Base-by-base conservation (phyloP, 2,329 filamentous ascomycete genomes). In the Emmonsiellopsis sp. region DNA sequence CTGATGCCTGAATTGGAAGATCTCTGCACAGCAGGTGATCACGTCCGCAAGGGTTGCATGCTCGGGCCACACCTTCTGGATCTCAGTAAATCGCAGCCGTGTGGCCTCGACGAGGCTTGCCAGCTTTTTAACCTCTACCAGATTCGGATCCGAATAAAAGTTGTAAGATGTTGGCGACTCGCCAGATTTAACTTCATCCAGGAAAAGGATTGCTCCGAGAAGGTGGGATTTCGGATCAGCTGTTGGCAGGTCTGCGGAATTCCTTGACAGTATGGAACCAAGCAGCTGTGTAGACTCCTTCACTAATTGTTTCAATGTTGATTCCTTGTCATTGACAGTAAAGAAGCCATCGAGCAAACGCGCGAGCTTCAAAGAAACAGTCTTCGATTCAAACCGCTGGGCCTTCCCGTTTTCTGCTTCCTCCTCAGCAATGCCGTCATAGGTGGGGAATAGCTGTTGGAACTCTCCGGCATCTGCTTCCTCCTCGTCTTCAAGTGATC, bases 101-200 rank as follows among this genome's bases (percentile, higher is more conserved):
- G 92, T 81, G 49, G 82, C 81, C 61, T 84, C 78, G 9, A 89
- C 76, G 7, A 96, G 72, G 0, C 68, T 71, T 31, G 93, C 82
- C 3, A 96, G 77, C 56, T 83, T 86, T 56, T 86, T 84, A 8
- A 84, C 83, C 71, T 97, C 88, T 1, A 74, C 68, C 10, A 92
- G 72, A 62, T 97, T 94, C 2, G 85, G 68, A 62, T 95, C 85
- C 0, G 81, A 84, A 68, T 98, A 98, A 68, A 98, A 96, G 70
- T 95, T 95, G 74, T 92, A 94, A 27, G 74, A 68, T 34, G 68
- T 69, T 0, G 70, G 60, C 2, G 72, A 63, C 4, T 71, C 70
- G 5, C 69, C 60, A 1, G 58, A 60, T 2, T 65, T 43, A 32
- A 51, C 46, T 56, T 86, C 80, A 54, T 85, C 77, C 1, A 95